Base-by-base conservation (phyloP, 495 filamentous ascomycete species). In the Penicillium cinerascens region DNA sequence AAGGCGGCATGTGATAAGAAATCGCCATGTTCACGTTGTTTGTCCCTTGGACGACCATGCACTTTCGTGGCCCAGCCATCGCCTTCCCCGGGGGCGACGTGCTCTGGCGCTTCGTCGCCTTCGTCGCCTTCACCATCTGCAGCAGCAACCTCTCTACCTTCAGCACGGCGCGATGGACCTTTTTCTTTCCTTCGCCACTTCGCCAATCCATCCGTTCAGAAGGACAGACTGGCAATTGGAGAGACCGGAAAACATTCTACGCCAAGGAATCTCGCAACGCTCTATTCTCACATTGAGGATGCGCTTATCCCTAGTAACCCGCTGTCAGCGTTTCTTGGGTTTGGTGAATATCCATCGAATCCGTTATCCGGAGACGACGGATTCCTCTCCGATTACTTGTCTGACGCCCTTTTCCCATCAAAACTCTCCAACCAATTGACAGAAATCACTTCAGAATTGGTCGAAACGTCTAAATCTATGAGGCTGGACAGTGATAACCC, bases 141-240 rank as follows among this genome's bases (percentile, higher is more conserved):
- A 4, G 84, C 76, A 4, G 84, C 82, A 33, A 81, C 79, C 52
- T 83, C 78, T 23, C 81, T 72, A 4, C 86, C 65, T 20, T 77
- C 72, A 1, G 72, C 67, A 47, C 52, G 49, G 26, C 46, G 39
- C 5, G 42, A 47, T 11, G 52, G 40, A 1, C 64, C 58, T 13
- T 73, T 73, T 17, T 66, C 59, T 6, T 73, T 73, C 17, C 61
- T 73, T 8, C 54, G 56, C 0, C 66, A 66, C 29, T 71, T 73
- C 39, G 65, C 70, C 16, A 66, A 64, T 41, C 70, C 70, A 6
- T 56, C 52, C n/a, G 54, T 66, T 9, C 58, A 68, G 13, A 61
- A 56, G 20, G 70, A 73, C 25, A 56, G 64, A 29, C 60, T 73
- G 23, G 70, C 68, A 3, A 73, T 73, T 16, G 66, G 64, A 8